Evolutionary conservation across 345 rosid genomes (phyloP), one percentile per base, ranked within the genome.

Genomic region (Capsella bursapastoris): DNA sequence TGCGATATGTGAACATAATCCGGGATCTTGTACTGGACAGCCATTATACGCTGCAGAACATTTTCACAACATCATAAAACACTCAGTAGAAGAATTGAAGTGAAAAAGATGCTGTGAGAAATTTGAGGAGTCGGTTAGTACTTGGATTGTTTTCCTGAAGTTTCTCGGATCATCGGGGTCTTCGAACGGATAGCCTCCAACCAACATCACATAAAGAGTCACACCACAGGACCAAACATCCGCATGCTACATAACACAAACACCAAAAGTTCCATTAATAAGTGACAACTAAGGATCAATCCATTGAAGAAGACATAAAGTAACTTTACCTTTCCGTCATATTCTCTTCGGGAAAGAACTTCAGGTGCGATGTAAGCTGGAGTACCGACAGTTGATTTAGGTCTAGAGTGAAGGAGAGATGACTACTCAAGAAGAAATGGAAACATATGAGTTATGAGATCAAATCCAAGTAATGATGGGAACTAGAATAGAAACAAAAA

Each of bases 181-280:
- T 74, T 93, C 98, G 73, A 93, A 93, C 22, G 98, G 98, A 78
- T 93, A 93, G 45, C 90, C 96, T 51, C 98, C 98, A 57, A 93
- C 96, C 70, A 93, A 73, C 98, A 93, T 93, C 18, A 93, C 97
- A 72, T 90, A 93, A 29, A 93, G 92, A 64, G 97, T 93, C 66
- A 93, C 98, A 71, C 98, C 97, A 59, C 98, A 93, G 8, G 98
- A 93, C 98, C 98, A 93, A 47, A 93, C 92, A 85, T 93, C 98
- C 41, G 98, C 98, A 82, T 85, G 57, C 98, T 93, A 71, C 60
- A 82, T 18, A 35, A 55, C 57, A 27, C 51, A 78, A 18, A 15
- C 65, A 64, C 64, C 34, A 78, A 50, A 44, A 49, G 55, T 66
- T 58, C 3, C 18, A 66, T 65, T 2, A 41, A 57, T 57, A 66